These are phyloP conservation scores for Cyclostephanos tholiformis DNA, from an alignment of 108 stramenopile species.

Conservation along the genomic window DNA sequence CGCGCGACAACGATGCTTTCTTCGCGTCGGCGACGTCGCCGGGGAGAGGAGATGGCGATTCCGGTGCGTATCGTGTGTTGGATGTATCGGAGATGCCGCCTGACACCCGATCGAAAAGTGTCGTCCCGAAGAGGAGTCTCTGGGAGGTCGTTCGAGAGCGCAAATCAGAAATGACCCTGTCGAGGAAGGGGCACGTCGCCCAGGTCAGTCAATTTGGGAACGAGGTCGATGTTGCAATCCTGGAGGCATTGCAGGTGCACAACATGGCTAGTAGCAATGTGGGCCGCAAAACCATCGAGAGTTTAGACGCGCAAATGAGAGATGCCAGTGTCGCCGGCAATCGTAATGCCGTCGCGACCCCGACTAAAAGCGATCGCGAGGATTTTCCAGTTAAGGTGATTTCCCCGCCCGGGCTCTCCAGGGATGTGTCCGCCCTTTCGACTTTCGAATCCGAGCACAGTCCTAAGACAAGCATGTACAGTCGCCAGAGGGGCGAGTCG, in stretches of 20 bases:
- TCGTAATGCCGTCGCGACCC: constrained; percentile 3
- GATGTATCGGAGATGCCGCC: not conserved
- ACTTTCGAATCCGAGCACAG: constrained; percentile 8
- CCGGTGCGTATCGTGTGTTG: too few species aligned
- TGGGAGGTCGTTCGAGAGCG: not conserved
- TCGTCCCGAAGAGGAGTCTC: not conserved
- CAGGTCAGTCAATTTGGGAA: constrained; percentile 33
- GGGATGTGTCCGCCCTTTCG: constrained; percentile 5
- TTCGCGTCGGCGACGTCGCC: constrained; percentile 1
- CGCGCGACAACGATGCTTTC: not conserved
- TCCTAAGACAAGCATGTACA: constrained; percentile 6
- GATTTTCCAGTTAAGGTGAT: not conserved
- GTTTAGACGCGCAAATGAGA: constrained; percentile 4
- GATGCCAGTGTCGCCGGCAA: not conserved
- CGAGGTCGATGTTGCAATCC: constrained; percentile 41
- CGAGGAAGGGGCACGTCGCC: constrained; percentile 7
- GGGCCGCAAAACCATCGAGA: not conserved
- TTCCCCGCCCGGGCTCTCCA: not conserved
- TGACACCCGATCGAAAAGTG: not conserved
- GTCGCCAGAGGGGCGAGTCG: constrained; percentile 19
- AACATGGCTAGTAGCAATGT: constrained; percentile 1
- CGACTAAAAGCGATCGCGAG: not conserved
- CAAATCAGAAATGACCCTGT: not conserved
- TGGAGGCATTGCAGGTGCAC: constrained; percentile 22
- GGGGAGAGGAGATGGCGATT: not conserved